phyloP scores from a whole-genome alignment of 352 stramenopile genomes.

The Pythium oligandrum region DNA sequence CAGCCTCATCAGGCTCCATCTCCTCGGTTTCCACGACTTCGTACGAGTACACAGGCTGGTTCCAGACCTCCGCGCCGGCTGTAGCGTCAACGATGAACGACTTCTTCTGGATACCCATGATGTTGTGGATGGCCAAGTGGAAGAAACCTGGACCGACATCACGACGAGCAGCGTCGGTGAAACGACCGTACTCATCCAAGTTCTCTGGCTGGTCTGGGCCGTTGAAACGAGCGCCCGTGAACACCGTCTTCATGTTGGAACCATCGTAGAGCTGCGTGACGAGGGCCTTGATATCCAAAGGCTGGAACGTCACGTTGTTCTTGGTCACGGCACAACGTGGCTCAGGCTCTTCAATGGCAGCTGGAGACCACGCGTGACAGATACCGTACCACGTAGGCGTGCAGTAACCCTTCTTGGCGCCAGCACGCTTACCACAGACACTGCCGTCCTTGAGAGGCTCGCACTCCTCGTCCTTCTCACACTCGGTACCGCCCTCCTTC shows the following conservation, averaged over 20 bases:
- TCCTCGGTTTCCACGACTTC: constrained; percentile 9
- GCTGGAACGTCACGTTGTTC: constrained; percentile 19
- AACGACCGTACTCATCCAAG: constrained; percentile 14
- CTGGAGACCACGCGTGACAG: constrained; percentile 21
- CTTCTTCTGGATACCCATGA: constrained; percentile 18
- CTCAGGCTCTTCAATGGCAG: constrained; percentile 20
- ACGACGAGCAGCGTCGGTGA: constrained; percentile 14
- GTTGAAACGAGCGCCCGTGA: constrained; percentile 20
- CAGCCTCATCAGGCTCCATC: constrained; percentile 5
- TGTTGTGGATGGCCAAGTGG: constrained; percentile 20
- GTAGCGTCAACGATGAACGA: constrained; percentile 16
- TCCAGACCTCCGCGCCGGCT: constrained; percentile 16
- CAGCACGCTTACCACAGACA: constrained; percentile 10
- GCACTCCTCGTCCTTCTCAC: constrained; percentile 10
- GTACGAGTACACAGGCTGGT: constrained; percentile 18
- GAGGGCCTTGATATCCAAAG: constrained; percentile 23
- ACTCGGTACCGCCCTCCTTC: background rate
- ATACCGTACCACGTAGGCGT: constrained; percentile 20
- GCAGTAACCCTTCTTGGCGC: constrained; percentile 11
- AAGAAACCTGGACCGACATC: constrained; percentile 20
- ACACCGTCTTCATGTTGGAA: constrained; percentile 15
- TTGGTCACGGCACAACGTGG: constrained; percentile 18
- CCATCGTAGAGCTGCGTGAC: constrained; percentile 24
- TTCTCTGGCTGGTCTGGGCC: constrained; percentile 9
- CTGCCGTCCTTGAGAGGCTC: constrained; percentile 5